These are phyloP conservation scores for Pseudoscleropodium purum DNA, from an alignment of 225 moss, liverwort and hornwort species.

Conservation along the genomic window DNA sequence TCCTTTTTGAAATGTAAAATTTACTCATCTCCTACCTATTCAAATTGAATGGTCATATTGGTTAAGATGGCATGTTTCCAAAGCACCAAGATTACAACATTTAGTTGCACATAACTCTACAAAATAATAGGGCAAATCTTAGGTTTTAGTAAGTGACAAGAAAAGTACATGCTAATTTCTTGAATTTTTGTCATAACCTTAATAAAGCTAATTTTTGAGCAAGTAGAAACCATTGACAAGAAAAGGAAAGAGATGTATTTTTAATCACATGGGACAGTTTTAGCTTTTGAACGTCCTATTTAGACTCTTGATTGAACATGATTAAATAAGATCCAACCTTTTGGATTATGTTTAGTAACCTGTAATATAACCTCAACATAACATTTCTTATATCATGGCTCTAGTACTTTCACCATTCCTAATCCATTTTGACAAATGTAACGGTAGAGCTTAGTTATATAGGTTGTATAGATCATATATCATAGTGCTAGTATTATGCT, in stretches of 20 bases:
- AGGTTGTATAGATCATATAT: neutral
- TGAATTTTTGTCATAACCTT: neutral
- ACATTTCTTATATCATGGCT: rapidly evolving
- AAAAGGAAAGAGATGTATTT: neutral
- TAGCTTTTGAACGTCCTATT: neutral
- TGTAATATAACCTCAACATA: neutral
- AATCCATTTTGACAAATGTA: neutral
- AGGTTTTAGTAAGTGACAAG: neutral
- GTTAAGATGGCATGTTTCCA: neutral
- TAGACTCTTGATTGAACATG: no score
- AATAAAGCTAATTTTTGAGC: no score
- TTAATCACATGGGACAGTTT: neutral
- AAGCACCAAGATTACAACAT: neutral
- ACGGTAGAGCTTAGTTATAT: neutral
- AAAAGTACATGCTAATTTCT: neutral
- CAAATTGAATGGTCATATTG: neutral
- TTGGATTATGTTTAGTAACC: neutral
- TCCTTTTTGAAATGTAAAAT: no score
- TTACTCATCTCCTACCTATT: no score
- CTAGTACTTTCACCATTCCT: neutral
- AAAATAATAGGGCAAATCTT: neutral
- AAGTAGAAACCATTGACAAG: neutral
- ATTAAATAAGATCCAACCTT: neutral
- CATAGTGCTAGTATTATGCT: rapidly evolving
- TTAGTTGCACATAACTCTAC: neutral